Conservation (phyloP, 1,139 yeast species). For the Saccharomyces hybrid region DNA sequence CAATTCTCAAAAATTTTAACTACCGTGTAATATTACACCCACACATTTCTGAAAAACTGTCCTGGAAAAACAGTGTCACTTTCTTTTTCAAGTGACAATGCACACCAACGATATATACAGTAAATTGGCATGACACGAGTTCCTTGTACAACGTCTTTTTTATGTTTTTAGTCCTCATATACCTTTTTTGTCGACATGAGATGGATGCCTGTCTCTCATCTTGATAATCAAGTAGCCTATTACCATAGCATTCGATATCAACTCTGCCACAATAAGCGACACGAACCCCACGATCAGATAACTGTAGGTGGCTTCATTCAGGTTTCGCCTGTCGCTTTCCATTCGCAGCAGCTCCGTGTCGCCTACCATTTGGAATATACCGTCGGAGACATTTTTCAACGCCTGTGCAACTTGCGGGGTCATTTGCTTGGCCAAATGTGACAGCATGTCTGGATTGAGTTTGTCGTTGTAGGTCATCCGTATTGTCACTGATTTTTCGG, state of each 20-base stretch:
- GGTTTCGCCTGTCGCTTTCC: slow-evolving; percentile 10
- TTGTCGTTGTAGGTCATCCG: slow-evolving; percentile 2
- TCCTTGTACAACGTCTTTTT: too few relatives aligned
- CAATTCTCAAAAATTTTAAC: not conserved
- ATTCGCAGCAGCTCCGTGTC: slow-evolving; percentile 5
- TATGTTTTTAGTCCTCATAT: too few relatives aligned
- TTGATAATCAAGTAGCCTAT: not conserved
- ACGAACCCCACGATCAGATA: slow-evolving; percentile 10
- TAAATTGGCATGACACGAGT: not conserved
- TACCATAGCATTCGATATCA: slow-evolving; percentile 5
- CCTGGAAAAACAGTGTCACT: too few relatives aligned
- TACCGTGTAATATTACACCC: not conserved
- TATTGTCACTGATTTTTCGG: slow-evolving; percentile 13
- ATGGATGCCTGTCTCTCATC: not conserved
- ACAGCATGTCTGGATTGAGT: not conserved
- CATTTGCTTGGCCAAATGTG: slow-evolving; percentile 2
- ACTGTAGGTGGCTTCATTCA: slow-evolving; percentile 13
- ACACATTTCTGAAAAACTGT: not conserved
- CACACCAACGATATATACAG: too few relatives aligned
- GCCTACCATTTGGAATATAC: not conserved
- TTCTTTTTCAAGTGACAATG: too few relatives aligned
- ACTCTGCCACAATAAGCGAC: slow-evolving; percentile 5
- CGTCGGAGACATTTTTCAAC: not conserved
- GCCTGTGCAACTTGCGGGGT: slow-evolving; percentile 4
- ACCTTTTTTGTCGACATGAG: not conserved